Percentiles rank a stretch among this genome's conserved stretches.
phyloP scores from a whole-genome alignment of 805 yeast species.

The Yarrowia sp. region DNA sequence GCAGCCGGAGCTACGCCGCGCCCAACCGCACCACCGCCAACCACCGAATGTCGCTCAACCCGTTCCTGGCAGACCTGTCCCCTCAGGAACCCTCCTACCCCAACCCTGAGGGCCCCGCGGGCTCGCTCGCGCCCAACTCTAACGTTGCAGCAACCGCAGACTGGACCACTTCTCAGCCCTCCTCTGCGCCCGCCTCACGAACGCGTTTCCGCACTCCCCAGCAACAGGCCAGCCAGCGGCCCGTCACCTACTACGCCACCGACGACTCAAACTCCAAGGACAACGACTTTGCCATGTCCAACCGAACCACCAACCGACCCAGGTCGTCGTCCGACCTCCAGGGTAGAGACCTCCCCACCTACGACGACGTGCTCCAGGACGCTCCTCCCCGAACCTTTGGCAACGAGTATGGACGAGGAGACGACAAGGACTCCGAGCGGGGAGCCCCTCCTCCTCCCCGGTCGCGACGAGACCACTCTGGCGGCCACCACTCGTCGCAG shows the following conservation, averaged over 20 bases:
- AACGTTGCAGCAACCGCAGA: slow-evolving; percentile 30
- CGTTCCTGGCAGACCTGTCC: slow-evolving; percentile 32
- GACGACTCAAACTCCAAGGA: slow-evolving; percentile 5
- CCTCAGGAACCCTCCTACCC: slow-evolving; percentile 10
- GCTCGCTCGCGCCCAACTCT: slow-evolving; percentile 31
- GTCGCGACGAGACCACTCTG: slow-evolving; percentile 9
- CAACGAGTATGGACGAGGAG: slow-evolving; percentile 36
- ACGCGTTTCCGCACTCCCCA: slow-evolving; percentile 22
- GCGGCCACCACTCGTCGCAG: slow-evolving; percentile 22
- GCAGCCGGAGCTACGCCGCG: slow-evolving; percentile 34
- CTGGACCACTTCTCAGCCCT: slow-evolving; percentile 35
- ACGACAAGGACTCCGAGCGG: slow-evolving; percentile 25
- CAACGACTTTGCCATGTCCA: slow-evolving; percentile 18
- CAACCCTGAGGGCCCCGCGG: slow-evolving; percentile 4
- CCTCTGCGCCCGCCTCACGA: slow-evolving; percentile 24
- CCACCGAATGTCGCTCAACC: slow-evolving; percentile 38
- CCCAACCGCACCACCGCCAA: slow-evolving; percentile 15
- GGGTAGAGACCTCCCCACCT: slow-evolving; percentile 23
- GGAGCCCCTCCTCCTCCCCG: slow-evolving; percentile 14
- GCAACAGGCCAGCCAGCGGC: slow-evolving; percentile 13
- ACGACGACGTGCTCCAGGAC: slow-evolving; percentile 36
- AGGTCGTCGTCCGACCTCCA: slow-evolving; percentile 34
- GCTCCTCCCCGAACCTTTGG: slow-evolving; percentile 37
- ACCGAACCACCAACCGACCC: slow-evolving; percentile 21
- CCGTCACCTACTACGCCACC: slow-evolving; percentile 31